Percentiles rank a stretch among this genome's conserved stretches.
phyloP scores from a whole-genome alignment of 148 eudicot species.

The Spergularia bocconei region DNA sequence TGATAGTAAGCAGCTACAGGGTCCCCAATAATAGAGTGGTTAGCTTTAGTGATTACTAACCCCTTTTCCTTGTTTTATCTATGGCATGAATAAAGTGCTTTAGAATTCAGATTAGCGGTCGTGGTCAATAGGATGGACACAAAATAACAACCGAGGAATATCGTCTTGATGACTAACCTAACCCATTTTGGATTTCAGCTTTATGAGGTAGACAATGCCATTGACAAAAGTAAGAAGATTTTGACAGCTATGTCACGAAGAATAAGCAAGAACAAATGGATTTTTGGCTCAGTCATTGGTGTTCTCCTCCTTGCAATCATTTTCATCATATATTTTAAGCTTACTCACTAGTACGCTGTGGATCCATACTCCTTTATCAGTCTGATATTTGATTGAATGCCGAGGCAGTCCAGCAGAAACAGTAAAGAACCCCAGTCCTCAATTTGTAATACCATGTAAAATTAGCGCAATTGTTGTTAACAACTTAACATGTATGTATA shows the following conservation, averaged over 20 bases:
- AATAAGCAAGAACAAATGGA: slow-evolving; percentile 90
- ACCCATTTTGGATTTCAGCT: slow-evolving; percentile 53
- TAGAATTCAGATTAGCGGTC: neutral
- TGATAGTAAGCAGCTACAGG: neutral
- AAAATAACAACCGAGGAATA: neutral
- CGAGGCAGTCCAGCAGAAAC: slow-evolving; percentile 12
- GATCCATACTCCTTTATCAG: neutral
- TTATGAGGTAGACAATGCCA: slow-evolving; percentile 84
- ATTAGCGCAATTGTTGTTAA: slow-evolving; percentile 9
- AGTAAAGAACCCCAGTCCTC: neutral
- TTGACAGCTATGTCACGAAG: slow-evolving; percentile 83
- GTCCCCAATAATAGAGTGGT: neutral
- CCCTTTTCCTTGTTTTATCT: no score
- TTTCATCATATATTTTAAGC: slow-evolving; percentile 67
- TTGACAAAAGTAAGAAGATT: slow-evolving; percentile 88
- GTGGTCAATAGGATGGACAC: neutral
- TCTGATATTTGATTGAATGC: slow-evolving; percentile 14
- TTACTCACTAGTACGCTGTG: slow-evolving; percentile 34
- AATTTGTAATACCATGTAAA: slow-evolving; percentile 30
- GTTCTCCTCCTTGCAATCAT: slow-evolving; percentile 74
- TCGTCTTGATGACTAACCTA: neutral
- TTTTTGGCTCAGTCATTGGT: slow-evolving; percentile 67
- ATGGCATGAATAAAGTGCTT: no score
- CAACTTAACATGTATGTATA: slow-evolving; percentile 16
- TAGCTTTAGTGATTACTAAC: no score